Percentiles rank a stretch among this genome's conserved stretches.
phyloP scores from a whole-genome alignment of 2,329 filamentous ascomycete genomes.

The Talaromyces sp. region DNA sequence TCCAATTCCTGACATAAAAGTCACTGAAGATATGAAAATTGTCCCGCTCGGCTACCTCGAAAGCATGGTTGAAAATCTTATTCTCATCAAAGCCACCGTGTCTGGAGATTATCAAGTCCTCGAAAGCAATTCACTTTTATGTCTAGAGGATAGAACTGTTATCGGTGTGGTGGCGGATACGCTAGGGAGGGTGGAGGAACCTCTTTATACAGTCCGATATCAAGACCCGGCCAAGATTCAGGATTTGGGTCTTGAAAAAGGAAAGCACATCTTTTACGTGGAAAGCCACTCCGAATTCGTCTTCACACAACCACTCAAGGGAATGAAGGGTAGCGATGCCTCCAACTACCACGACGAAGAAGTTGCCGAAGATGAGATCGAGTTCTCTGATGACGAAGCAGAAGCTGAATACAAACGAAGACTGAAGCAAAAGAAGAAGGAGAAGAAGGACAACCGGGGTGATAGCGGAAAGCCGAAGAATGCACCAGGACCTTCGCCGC shows the following conservation, averaged over 20 bases:
- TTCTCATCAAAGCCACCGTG: slow-evolving; percentile 73
- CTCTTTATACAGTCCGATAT: slow-evolving; percentile 80
- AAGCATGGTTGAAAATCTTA: slow-evolving; percentile 71
- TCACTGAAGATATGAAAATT: slow-evolving; percentile 74
- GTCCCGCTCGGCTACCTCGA: slow-evolving; percentile 72
- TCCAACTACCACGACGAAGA: slow-evolving; percentile 96
- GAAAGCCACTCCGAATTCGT: slow-evolving; percentile 75
- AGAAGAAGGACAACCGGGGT: slow-evolving; percentile 49
- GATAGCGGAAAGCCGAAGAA: slow-evolving; percentile 34
- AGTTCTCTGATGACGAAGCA: slow-evolving; percentile 95
- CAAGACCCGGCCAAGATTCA: slow-evolving; percentile 64
- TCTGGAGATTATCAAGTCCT: slow-evolving; percentile 82
- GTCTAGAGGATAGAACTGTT: slow-evolving; percentile 68
- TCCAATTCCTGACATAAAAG: slow-evolving; percentile 72
- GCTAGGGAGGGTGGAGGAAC: slow-evolving; percentile 79
- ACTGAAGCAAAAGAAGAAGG: slow-evolving; percentile 63
- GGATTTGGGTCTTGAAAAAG: slow-evolving; percentile 64
- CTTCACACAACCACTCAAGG: slow-evolving; percentile 77
- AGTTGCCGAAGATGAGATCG: slow-evolving; percentile 76
- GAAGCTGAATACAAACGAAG: slow-evolving; percentile 77
- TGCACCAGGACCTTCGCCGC: slow-evolving; percentile 37
- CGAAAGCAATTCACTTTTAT: slow-evolving; percentile 79
- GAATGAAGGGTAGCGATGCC: slow-evolving; percentile 83
- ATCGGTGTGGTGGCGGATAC: slow-evolving; percentile 82
- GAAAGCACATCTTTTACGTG: slow-evolving; percentile 74